Percentiles rank a stretch among this genome's conserved stretches.
Conservation (phyloP, 176 grass and related monocot genomes). For the Bothriochloa decipiens region DNA sequence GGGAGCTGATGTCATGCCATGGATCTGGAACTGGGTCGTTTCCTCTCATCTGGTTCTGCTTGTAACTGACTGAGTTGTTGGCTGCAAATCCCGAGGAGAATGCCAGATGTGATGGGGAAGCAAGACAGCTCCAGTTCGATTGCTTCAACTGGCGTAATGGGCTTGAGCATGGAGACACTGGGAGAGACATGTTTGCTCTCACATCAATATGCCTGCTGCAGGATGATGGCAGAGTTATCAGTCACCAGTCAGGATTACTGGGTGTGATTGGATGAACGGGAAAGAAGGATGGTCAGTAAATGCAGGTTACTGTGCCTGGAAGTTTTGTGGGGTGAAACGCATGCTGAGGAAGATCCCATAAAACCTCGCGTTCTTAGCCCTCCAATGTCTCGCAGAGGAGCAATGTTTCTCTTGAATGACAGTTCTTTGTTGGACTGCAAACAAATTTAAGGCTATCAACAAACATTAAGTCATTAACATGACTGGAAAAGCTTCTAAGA, state of each 20-base stretch:
- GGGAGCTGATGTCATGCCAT: conserved; percentile 66
- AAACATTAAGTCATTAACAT: background rate
- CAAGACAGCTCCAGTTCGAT: conserved; percentile 77
- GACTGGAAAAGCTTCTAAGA: background rate
- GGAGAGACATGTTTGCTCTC: conserved; percentile 83
- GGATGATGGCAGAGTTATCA: background rate
- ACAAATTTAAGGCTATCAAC: background rate
- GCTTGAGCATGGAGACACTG: conserved; percentile 85
- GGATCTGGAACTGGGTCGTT: conserved; percentile 39
- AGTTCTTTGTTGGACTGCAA: conserved; percentile 57
- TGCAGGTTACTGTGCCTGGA: conserved; percentile 18
- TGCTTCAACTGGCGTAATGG: conserved; percentile 65
- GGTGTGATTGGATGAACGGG: background rate
- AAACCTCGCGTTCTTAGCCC: conserved; percentile 49
- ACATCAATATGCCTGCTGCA: conserved; percentile 47
- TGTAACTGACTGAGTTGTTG: conserved; percentile 43
- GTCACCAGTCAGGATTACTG: conserved; percentile 7
- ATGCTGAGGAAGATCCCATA: conserved; percentile 47
- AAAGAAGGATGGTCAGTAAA: background rate
- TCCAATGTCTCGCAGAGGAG: conserved; percentile 61
- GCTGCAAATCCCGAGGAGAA: conserved; percentile 40
- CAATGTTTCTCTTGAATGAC: conserved; percentile 54
- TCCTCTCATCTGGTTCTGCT: conserved; percentile 52
- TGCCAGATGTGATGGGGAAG: conserved; percentile 71
- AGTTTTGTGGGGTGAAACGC: conserved; percentile 51